Percentiles rank a stretch among this genome's conserved stretches.
These are phyloP conservation scores for Gentiana macrophylla DNA, from an alignment of 257 asterid species.

Conservation along the genomic window DNA sequence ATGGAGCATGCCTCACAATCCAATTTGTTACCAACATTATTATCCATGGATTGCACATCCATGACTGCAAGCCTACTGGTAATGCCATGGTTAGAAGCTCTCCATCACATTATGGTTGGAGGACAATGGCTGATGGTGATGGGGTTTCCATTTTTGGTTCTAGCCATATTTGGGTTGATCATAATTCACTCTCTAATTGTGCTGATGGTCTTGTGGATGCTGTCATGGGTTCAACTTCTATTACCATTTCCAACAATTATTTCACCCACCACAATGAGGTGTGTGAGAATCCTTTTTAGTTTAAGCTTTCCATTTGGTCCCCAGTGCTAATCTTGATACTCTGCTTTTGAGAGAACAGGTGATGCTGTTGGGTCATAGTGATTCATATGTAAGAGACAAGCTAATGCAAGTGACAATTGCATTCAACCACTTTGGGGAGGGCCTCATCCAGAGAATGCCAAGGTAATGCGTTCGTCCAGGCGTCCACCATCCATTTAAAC, in stretches of 20 bases:
- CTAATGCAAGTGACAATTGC: conserved; percentile 96
- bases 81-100: conserved; percentile 95
- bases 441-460: conserved; percentile 95
- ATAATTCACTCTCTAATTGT: conserved; percentile 74
- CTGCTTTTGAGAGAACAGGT: conserved; percentile 32
- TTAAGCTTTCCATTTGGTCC: neutral
- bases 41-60: conserved; percentile 74
- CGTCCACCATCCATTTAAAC: too few species aligned
- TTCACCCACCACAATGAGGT: conserved; percentile 95
- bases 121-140: conserved; percentile 95
- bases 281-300: conserved; percentile 3
- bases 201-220: conserved; percentile 96
- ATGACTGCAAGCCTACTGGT: conserved; percentile 80
- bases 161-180: conserved; percentile 91
- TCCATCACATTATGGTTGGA: conserved; percentile 72
- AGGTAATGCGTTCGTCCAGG: conserved; percentile 32
- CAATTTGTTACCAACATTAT: conserved; percentile 72
- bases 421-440: conserved; percentile 85
- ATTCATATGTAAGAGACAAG: conserved; percentile 70
- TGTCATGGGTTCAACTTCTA: conserved; percentile 88
- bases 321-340: conserved; percentile 1
- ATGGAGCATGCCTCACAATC: conserved; percentile 68
- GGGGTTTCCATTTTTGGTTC: conserved; percentile 79
- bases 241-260: conserved; percentile 78
- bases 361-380: conserved; percentile 93